Evolutionary conservation across 2,329 filamentous ascomycete species (phyloP).

Genomic region (Aspergillus candidus): DNA sequence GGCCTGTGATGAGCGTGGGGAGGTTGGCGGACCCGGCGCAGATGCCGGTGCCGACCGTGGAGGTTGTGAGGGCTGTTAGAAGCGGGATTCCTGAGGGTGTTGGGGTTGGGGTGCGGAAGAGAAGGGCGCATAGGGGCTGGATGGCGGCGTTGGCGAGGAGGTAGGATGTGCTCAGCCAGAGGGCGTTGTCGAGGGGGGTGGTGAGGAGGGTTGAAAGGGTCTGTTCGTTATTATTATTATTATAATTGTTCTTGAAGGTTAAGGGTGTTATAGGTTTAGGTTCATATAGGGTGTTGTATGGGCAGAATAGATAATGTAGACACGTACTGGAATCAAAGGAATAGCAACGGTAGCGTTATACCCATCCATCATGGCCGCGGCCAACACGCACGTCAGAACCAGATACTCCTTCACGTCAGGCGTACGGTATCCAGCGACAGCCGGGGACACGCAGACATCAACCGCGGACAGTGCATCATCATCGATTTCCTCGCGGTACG

Average conservation of each 20-base stretch:
- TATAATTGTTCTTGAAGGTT: too few relatives aligned
- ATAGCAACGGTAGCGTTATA: constrained; percentile 47
- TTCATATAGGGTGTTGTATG: neutral
- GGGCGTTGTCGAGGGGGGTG: constrained; percentile 32
- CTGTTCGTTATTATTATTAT: constrained; percentile 6
- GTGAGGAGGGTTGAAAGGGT: constrained; percentile 32
- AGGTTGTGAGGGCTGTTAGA: constrained; percentile 39
- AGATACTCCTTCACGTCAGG: constrained; percentile 37
- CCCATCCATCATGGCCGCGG: constrained; percentile 45
- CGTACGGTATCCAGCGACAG: constrained; percentile 26
- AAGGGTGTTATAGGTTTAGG: neutral
- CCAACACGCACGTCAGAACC: constrained; percentile 37
- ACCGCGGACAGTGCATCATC: constrained; percentile 3
- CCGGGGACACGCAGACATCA: constrained; percentile 16
- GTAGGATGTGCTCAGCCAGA: constrained; percentile 49
- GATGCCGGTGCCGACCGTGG: constrained; percentile 43
- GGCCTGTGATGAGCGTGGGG: constrained; percentile 36
- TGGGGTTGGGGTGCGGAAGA: constrained; percentile 10
- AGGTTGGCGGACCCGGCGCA: constrained; percentile 37
- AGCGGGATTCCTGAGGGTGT: constrained; percentile 15
- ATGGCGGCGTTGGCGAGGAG: constrained; percentile 33
- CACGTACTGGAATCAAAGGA: constrained; percentile 39
- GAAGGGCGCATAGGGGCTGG: constrained; percentile 25
- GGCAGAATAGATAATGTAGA: neutral
- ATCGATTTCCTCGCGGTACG: neutral